These are phyloP conservation scores for Acorus calamus DNA, from an alignment of 106 monocot species.

Conservation along the genomic window DNA sequence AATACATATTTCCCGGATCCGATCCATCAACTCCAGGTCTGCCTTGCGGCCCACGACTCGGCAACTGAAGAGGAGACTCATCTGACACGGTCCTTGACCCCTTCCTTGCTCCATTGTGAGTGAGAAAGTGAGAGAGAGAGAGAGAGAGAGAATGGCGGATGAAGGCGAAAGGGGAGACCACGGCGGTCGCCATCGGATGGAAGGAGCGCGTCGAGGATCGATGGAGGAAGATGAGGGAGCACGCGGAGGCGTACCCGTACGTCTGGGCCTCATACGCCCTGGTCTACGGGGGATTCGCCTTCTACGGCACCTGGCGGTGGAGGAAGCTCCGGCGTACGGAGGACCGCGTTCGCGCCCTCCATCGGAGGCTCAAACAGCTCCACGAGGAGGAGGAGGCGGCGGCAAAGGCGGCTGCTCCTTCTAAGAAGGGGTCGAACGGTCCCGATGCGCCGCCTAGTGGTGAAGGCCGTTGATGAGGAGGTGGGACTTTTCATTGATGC, in stretches of 20 bases:
- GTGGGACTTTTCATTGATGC: too few relatives aligned
- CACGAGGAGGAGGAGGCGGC: constrained; percentile 44
- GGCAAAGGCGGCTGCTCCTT: neutral
- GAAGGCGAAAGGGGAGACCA: constrained; percentile 1
- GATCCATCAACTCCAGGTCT: too few relatives aligned
- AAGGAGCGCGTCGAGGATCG: constrained; percentile 26
- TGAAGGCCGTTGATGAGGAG: too few relatives aligned
- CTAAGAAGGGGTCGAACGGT: neutral
- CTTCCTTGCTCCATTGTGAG: too few relatives aligned
- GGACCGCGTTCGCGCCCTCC: constrained; percentile 54
- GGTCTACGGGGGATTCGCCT: constrained; percentile 74
- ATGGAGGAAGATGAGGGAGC: constrained; percentile 59
- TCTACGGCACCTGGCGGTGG: constrained; percentile 52
- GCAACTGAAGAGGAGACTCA: too few relatives aligned
- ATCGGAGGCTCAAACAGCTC: constrained; percentile 47
- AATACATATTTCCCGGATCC: too few relatives aligned
- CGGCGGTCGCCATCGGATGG: constrained; percentile 11
- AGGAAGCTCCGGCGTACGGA: constrained; percentile 81
- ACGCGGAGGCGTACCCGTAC: constrained; percentile 93
- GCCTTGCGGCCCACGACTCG: too few relatives aligned
- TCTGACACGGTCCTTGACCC: too few relatives aligned
- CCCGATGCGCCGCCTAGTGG: neutral
- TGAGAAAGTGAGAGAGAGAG: neutral
- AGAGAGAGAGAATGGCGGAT: neutral
- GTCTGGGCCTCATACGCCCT: constrained; percentile 89